Percentiles rank a stretch among this genome's conserved stretches.
Evolutionary conservation across 225 moss, liverwort and hornwort genomes (phyloP).

Genomic region (Pseudisothecium myosuroides): DNA sequence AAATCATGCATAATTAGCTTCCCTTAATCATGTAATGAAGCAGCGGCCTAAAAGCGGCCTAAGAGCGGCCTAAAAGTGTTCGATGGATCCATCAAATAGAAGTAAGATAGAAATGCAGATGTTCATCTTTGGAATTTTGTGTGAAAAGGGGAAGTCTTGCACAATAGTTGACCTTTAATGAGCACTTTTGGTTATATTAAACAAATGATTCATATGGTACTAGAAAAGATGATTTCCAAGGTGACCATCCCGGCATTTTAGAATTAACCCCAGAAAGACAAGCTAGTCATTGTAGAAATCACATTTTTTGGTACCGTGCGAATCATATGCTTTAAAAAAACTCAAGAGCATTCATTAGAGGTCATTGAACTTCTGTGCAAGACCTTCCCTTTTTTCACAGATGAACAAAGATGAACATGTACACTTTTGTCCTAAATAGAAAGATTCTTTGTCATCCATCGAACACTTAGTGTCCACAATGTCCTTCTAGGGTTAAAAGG

Average conservation of each 20-base stretch:
- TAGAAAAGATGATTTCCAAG: neutral
- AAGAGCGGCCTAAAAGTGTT: too few relatives aligned
- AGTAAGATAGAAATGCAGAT: neutral
- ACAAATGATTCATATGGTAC: neutral
- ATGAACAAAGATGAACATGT: accelerated
- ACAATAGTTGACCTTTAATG: neutral
- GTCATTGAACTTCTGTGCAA: neutral
- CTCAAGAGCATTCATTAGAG: accelerated
- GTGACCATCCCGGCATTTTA: accelerated
- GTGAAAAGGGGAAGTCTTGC: neutral
- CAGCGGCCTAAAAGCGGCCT: too few relatives aligned
- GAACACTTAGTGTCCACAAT: accelerated
- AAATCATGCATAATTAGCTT: neutral
- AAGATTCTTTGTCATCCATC: neutral
- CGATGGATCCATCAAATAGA: accelerated
- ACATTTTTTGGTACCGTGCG: accelerated
- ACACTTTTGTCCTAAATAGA: accelerated
- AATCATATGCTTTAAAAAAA: neutral
- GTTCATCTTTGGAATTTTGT: neutral
- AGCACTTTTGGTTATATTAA: neutral
- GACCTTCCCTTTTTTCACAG: neutral
- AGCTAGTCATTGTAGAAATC: accelerated
- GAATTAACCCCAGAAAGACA: accelerated
- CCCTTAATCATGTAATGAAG: accelerated
- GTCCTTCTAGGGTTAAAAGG: neutral